Evolutionary conservation across 768 basidiomycete species (phyloP), one percentile per base, ranked within the genome.

Genomic region (Serpula lacrymans): DNA sequence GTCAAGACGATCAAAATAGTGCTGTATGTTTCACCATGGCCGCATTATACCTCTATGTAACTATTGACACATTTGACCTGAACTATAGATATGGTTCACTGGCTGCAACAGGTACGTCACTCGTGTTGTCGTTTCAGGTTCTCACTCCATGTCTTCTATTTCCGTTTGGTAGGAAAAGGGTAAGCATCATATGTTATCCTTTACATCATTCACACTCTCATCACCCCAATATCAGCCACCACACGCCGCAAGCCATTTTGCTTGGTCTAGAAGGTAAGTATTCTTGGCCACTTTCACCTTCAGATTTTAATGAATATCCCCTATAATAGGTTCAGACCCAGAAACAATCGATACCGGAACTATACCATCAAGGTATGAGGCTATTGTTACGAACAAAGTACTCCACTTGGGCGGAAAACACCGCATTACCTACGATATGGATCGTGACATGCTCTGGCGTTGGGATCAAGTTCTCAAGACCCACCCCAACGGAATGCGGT

Each of bases 401-500:
- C 74, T 95, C 12, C 59, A 80, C 33, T 75, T 97, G 4, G 82
- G 74, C 11, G 91, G 90, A 6, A 68, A 71, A 35, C 84, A 86
- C 42, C 67, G 71, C n/a, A 88, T 98, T 46, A 63, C 74, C 34
- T 97, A 88, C 53, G 86, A 93, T 59, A 85, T 89, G 76, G 81
- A 91, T 46, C 72, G 78, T 20, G 95, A 98, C 58, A 90, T 98
- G 89, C 67, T 92, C 17, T 95, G 91, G 91, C 72, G 84, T 18
- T 90, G 82, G 80, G 87, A 91, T 52, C 80, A 86, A 37, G 84
- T 92, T n/a, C 75, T 93, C 20, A 84, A 84, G 60, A 88, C 88
- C 0, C 88, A 90, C 56, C 84, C 90, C 0, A 95, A 95, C 55
- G 94, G 94, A 31, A 94, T 98, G 80, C 76, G 91, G 7, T 97